Evolutionary conservation across 202 grass and related monocot species (phyloP), one percentile per base, ranked within the genome.

Genomic region (Setaria viridis): DNA sequence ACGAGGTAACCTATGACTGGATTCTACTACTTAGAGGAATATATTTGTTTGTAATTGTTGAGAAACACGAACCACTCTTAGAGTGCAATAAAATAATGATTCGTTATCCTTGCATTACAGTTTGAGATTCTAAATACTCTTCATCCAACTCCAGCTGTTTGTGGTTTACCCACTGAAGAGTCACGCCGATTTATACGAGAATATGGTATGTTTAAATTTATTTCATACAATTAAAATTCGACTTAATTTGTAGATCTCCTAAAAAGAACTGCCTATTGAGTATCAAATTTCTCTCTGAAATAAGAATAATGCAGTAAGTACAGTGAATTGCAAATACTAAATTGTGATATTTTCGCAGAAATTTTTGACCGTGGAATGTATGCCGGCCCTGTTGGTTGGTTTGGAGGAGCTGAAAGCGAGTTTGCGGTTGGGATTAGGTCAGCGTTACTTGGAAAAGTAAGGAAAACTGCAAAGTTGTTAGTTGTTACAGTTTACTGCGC

Each of bases 331-430:
- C 68, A 63, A 78, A 75, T 72, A 33, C 42, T 87, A 72, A 41
- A 4, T 20, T 77, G 1, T 59, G 39, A 82, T 77, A 9, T 71
- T 15, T 5, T 69, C 54, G 6, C 80, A 96, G 96, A 96, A 90
- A 94, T 92, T 85, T 99, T 99, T 25, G 93, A 94, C 90, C 88
- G 96, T 83, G 96, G 96, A 83, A 96, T 99, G 96, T 99, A 99
- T 71, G 91, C 91, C 67, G 91, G 93, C 70, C 96, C 96, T 64
- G 87, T 99, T 48, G 93, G 96, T 76, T 99, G 96, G 93, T 96
- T 99, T 82, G 96, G 96, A 73, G 96, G 96, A 87, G 85, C 75
- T 78, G 96, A 99, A 90, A 94, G 93, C 62, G 96, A 99, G 88
- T 99, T 99, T 85, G 90, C 91, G 51, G 96, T 99, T 55, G 96